Evolutionary conservation across 306 rosid genomes (phyloP).

Genomic region (Prinsepia uniflora): DNA sequence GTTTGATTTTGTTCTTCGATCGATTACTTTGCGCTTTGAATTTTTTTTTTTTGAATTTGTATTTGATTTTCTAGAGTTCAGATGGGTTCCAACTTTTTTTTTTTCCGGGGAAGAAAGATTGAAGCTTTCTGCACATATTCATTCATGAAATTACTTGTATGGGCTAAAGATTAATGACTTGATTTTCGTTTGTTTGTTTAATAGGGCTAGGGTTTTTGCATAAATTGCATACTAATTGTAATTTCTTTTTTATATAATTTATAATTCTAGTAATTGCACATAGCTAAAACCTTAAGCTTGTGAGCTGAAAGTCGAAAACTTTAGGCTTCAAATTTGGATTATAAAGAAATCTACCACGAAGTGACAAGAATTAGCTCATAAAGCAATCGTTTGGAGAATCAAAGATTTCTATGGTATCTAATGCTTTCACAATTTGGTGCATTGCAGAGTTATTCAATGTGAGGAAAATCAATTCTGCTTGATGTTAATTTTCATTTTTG

Average conservation of each 20-base stretch:
- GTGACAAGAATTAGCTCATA: background rate
- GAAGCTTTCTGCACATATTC: background rate
- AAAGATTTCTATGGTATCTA: background rate
- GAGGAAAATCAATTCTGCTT: too few relatives aligned
- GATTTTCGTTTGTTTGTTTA: background rate
- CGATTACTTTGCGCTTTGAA: background rate
- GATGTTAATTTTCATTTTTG: too few relatives aligned
- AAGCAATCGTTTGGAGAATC: background rate
- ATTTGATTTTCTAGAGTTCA: background rate
- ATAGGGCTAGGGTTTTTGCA: background rate
- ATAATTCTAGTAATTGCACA: background rate
- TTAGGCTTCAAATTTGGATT: background rate
- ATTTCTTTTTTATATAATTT: background rate
- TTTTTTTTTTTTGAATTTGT: background rate
- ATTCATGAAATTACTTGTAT: background rate
- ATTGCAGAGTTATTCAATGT: background rate
- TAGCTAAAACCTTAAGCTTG: background rate
- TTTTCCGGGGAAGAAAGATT: background rate
- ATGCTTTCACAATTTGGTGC: background rate
- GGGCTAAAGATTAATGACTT: background rate
- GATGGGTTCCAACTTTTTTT: background rate
- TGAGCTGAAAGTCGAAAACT: constrained; percentile 6
- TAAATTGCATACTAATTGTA: background rate
- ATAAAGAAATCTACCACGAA: too few relatives aligned
- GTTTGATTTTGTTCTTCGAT: background rate